Base-by-base conservation (phyloP, 805 yeast species). In the Cyberlindnera mrakii region DNA sequence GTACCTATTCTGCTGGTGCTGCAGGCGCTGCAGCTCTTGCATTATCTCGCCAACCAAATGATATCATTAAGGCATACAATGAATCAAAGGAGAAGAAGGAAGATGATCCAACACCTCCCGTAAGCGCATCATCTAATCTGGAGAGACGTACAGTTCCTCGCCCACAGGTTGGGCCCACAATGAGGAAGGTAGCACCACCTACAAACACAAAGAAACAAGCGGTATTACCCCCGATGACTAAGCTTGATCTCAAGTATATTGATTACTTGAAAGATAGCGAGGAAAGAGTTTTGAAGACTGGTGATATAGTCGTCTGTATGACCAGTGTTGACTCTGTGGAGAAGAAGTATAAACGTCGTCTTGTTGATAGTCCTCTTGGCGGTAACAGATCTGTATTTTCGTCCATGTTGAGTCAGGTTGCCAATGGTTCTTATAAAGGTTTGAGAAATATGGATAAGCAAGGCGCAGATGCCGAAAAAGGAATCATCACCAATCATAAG, bases 251-350 rank as follows among this genome's bases (percentile, higher is more conserved):
- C 33, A 75, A 78, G 15, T 83, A 87, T 84, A 67, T 68, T 6
- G 66, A 68, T 33, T 79, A 66, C 52, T 61, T 84, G 48, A 64
- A 60, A 18, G 76, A 74, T 53, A 62, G 70, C 1, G 79, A 80
- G 40, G 93, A 84, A 54, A 67, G 88, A 44, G 71, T 83, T 1
- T 44, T 80, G 38, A 76, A 71, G 47, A 72, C 71, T 27, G 86
- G 84, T 1, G 74, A 77, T 27, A 71, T 79, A 4, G 64, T 67
- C 32, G 74, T 75, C 2, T 61, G 67, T 6, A 62, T 66, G 40
- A 64, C 72, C 8, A 55, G 66, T 3, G 74, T 78, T 0, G 80
- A 73, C 6, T 37, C 46, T 0, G 71, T 84, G 49, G 87, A 82
- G 47, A 77, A 68, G 58, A 80, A 71, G 45, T 69, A 71, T 46